Evolutionary conservation across 1,284 basidiomycete genomes (phyloP).

Genomic region (Cryptococcus wingfieldii): DNA sequence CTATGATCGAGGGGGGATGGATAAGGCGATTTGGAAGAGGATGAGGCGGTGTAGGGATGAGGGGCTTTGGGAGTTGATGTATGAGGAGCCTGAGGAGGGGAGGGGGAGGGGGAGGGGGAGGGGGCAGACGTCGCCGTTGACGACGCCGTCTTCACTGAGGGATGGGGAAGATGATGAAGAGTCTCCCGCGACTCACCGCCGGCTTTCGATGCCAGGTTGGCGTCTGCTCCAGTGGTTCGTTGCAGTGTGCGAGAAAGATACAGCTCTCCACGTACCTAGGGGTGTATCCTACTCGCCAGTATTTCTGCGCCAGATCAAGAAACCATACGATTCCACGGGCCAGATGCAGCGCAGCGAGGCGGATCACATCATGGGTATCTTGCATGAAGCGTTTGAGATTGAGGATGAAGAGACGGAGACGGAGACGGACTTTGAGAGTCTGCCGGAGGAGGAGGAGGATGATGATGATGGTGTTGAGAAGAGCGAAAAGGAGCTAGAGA

Average conservation of each 20-base stretch:
- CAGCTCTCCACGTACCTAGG: neutral
- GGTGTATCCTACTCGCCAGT: conserved; percentile 6
- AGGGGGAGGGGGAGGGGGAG: neutral
- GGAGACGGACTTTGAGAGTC: neutral
- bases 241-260: conserved; percentile 29
- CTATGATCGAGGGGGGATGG: conserved; percentile 5
- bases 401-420: neutral
- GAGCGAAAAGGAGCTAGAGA: neutral
- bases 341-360: conserved; percentile 23
- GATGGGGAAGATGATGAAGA: neutral
- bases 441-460: neutral
- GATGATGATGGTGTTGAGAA: neutral
- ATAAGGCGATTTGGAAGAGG: conserved; percentile 8
- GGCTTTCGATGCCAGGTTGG: conserved; percentile 20
- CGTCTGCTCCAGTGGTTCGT: conserved; percentile 28
- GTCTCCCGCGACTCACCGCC: neutral
- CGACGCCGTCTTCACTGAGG: conserved; percentile 9
- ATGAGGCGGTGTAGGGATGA: conserved; percentile 12
- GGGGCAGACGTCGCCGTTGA: neutral
- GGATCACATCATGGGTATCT: conserved; percentile 10
- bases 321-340: conserved; percentile 5
- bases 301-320: conserved; percentile 27
- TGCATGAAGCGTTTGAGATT: conserved; percentile 9
- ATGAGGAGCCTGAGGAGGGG: neutral
- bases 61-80: conserved; percentile 31